Conservation (phyloP, 2,329 filamentous ascomycete species). For the Hymenoscyphus linearis region DNA sequence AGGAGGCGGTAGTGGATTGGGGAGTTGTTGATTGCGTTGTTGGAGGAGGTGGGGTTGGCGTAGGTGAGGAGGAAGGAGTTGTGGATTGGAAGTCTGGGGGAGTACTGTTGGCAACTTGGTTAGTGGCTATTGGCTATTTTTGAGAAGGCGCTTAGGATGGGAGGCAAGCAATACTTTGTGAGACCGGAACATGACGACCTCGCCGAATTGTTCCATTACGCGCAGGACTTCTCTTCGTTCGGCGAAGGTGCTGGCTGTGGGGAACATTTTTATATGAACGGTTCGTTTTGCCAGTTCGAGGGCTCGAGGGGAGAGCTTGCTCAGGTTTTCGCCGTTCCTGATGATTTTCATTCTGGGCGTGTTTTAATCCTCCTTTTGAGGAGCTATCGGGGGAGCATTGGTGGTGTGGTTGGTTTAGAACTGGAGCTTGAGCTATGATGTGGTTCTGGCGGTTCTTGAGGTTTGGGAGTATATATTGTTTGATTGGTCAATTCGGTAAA, state of each 20-base stretch:
- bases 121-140: neutral
- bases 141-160: neutral
- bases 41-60: slow-evolving; percentile 17
- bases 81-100: slow-evolving; percentile 16
- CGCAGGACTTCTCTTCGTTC: slow-evolving; percentile 32
- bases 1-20: slow-evolving; percentile 29
- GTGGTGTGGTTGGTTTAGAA: neutral
- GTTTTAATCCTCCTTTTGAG: neutral
- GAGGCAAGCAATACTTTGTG: slow-evolving; percentile 31
- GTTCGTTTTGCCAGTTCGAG: slow-evolving; percentile 20
- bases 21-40: slow-evolving; percentile 19
- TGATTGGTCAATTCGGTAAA: neutral
- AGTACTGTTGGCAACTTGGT: slow-evolving; percentile 14
- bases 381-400: neutral
- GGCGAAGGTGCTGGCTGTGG: slow-evolving; percentile 27
- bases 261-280: slow-evolving; percentile 30
- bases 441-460: neutral
- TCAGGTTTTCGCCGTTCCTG: neutral
- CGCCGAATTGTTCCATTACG: slow-evolving; percentile 30
- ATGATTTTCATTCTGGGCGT: neutral
- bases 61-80: slow-evolving; percentile 30
- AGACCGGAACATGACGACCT: slow-evolving; percentile 30
- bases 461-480: neutral
- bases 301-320: neutral
- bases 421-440: neutral